Percentiles rank a stretch among this genome's conserved stretches.
Conservation (phyloP, 441 rosid species). For the Aleurites moluccanus region DNA sequence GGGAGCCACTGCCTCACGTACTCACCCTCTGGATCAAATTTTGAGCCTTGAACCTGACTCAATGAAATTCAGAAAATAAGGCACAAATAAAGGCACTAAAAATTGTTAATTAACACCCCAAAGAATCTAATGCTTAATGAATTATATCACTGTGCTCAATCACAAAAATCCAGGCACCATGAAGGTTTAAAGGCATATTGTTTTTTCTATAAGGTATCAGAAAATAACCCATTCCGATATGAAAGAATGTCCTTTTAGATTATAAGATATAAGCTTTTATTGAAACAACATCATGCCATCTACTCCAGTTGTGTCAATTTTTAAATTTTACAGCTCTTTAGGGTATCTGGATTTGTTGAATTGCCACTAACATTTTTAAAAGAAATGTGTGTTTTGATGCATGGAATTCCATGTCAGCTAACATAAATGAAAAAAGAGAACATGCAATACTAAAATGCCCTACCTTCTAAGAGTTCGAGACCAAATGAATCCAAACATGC, state of each 20-base stretch:
- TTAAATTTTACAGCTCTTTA: not conserved
- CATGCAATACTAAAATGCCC: not conserved
- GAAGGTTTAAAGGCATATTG: not conserved
- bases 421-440: not conserved
- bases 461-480: not conserved
- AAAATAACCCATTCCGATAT: not conserved
- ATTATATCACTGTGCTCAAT: not conserved
- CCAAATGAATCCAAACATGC: not conserved
- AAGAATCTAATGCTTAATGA: not conserved
- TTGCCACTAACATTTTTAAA: not conserved
- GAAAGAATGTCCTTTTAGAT: not conserved
- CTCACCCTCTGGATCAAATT: conserved; percentile 81
- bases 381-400: not conserved
- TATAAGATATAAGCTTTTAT: not conserved
- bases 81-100: not conserved
- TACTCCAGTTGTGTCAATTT: not conserved
- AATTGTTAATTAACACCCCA: not conserved
- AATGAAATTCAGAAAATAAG: conserved; percentile 20
- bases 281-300: not conserved
- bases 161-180: not conserved
- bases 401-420: not conserved
- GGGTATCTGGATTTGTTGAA: not conserved
- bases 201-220: not conserved
- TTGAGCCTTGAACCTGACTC: conserved; percentile 76
- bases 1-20: conserved; percentile 91